A percentile compares a stretch with the other conserved stretches of the same genome.
Evolutionary conservation across 306 rosid species (phyloP).

Genomic region (Rosa lucieae): DNA sequence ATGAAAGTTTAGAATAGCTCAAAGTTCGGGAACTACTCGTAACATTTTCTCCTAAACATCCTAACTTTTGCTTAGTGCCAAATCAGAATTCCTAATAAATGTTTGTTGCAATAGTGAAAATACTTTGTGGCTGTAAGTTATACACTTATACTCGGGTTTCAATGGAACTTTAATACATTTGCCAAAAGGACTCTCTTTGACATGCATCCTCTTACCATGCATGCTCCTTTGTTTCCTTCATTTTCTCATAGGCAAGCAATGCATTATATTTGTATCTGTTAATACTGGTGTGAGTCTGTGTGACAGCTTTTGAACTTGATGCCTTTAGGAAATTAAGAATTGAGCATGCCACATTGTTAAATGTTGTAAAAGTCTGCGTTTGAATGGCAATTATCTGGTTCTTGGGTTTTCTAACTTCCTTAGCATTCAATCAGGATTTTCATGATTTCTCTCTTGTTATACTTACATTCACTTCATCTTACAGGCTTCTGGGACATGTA

Average conservation of each 20-base stretch:
- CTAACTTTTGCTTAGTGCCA: background rate
- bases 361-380: background rate
- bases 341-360: background rate
- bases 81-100: background rate
- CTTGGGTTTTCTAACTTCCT: background rate
- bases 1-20: too few relatives aligned
- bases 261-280: background rate
- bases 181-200: background rate
- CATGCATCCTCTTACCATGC: background rate
- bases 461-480: background rate
- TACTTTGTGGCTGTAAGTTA: background rate
- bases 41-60: too few relatives aligned
- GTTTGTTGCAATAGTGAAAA: background rate
- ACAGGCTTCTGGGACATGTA: slow-evolving; percentile 96
- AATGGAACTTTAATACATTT: background rate
- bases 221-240: too few relatives aligned
- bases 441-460: background rate
- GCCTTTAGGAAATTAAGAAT: background rate
- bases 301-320: background rate
- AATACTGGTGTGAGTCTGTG: background rate
- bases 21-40: too few relatives aligned
- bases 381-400: background rate
- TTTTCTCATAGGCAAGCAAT: too few relatives aligned
- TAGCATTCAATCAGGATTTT: background rate
- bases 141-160: background rate